Evolutionary conservation across 1,284 basidiomycete species (phyloP).

Genomic region (Boletellus deceptivus): DNA sequence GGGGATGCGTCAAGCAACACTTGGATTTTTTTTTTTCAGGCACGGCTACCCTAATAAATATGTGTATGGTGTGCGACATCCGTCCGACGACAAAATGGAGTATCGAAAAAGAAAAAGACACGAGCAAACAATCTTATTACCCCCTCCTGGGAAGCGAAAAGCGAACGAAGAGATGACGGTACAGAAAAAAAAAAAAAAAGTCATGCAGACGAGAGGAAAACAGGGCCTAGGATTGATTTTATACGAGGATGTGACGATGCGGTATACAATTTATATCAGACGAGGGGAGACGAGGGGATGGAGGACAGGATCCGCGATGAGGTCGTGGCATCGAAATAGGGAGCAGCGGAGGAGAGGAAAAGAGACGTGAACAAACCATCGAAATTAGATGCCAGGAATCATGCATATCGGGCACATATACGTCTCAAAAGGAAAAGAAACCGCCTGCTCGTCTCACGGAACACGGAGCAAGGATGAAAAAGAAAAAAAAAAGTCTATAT

Average conservation of each 20-base stretch:
- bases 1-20: conserved; percentile 32
- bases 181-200: not conserved
- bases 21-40: conserved; percentile 17
- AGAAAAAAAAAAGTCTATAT: conserved; percentile 45
- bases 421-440: conserved; percentile 4
- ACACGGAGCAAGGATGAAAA: not conserved
- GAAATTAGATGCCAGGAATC: conserved; percentile 21
- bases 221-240: conserved; percentile 16
- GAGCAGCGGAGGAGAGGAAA: conserved; percentile 5
- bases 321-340: conserved; percentile 2
- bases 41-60: conserved; percentile 26
- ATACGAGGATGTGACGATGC: conserved; percentile 18
- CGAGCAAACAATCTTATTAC: not conserved
- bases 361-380: conserved; percentile 13
- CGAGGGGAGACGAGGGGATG: not conserved
- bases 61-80: conserved; percentile 7
- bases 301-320: conserved; percentile 5
- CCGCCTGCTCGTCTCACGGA: conserved; percentile 24
- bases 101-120: not conserved
- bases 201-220: conserved; percentile 3
- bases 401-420: conserved; percentile 28
- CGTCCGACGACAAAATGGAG: conserved; percentile 7
- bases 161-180: not conserved
- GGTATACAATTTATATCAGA: conserved; percentile 30
- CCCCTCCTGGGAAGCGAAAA: too few relatives aligned